Evolutionary conservation across 805 yeast genomes (phyloP).

Genomic region (Pichia paraexigua): DNA sequence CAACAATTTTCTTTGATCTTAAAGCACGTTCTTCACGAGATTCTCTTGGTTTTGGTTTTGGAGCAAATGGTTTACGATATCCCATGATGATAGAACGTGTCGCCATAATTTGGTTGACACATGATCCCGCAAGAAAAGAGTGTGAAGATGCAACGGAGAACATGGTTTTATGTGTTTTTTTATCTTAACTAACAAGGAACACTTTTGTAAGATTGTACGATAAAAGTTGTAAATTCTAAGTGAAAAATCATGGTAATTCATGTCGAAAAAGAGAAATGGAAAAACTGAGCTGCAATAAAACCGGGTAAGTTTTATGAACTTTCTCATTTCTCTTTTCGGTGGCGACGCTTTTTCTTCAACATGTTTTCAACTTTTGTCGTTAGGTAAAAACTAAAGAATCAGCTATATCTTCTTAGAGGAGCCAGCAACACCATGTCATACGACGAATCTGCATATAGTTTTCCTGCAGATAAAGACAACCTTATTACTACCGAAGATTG

Average conservation of each 20-base stretch:
- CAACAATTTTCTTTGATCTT: conserved; percentile 23
- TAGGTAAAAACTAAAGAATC: neutral
- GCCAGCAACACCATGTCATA: conserved; percentile 8
- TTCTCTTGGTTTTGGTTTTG: conserved; percentile 15
- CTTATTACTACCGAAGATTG: conserved; percentile 96
- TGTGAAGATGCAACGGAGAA: neutral
- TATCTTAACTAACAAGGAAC: neutral
- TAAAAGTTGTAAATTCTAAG: neutral
- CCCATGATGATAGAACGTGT: conserved; percentile 24
- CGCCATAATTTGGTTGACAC: conserved; percentile 6
- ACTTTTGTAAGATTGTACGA: neutral
- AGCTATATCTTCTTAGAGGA: neutral
- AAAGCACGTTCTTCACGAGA: conserved; percentile 19
- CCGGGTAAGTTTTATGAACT: neutral
- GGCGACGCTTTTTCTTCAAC: neutral
- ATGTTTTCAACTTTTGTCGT: neutral
- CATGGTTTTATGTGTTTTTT: neutral
- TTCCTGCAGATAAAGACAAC: conserved; percentile 38
- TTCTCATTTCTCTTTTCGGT: neutral
- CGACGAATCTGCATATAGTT: conserved; percentile 8
- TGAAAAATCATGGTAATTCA: neutral
- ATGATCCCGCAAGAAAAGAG: neutral
- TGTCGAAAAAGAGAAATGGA: neutral
- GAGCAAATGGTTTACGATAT: conserved; percentile 23
- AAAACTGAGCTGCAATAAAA: neutral